These are phyloP conservation scores for Aspergillus candidus DNA, from an alignment of 2,329 filamentous ascomycete species.

Conservation along the genomic window DNA sequence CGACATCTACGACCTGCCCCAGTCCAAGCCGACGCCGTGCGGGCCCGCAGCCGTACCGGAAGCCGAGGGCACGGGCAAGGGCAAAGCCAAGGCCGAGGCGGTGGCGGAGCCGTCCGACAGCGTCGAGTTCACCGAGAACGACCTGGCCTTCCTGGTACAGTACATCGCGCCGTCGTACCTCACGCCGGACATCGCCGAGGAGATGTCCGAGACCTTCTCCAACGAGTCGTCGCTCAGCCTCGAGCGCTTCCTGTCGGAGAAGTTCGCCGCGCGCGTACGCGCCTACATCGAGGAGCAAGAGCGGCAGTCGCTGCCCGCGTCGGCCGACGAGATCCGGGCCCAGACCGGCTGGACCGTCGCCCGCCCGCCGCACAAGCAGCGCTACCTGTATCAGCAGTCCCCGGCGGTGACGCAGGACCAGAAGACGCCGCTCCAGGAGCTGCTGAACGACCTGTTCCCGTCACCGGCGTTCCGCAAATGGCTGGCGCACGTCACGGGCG, in stretches of 20 bases:
- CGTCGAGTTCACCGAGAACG: constrained; percentile 62
- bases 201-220: constrained; percentile 71
- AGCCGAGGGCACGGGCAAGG: constrained; percentile 35
- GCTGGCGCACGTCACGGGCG: constrained; percentile 75
- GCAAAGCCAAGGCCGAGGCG: constrained; percentile 35
- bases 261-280: constrained; percentile 67
- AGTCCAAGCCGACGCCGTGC: constrained; percentile 50
- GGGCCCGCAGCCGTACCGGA: constrained; percentile 34
- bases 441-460: constrained; percentile 76
- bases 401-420: constrained; percentile 25
- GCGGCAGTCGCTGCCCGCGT: constrained; percentile 36
- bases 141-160: constrained; percentile 83
- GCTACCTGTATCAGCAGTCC: constrained; percentile 73
- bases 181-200: constrained; percentile 82
- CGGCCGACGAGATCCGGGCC: constrained; percentile 53
- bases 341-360: constrained; percentile 66
- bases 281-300: constrained; percentile 65
- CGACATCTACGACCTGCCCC: constrained; percentile 80
- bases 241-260: constrained; percentile 68
- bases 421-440: constrained; percentile 59
- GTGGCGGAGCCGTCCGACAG: constrained; percentile 39
- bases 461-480: constrained; percentile 83
- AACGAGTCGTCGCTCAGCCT: constrained; percentile 81
- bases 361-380: constrained; percentile 88
- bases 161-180: constrained; percentile 88